phyloP scores from a whole-genome alignment of 106 monocot genomes.

The Amphibolis antarctica region DNA sequence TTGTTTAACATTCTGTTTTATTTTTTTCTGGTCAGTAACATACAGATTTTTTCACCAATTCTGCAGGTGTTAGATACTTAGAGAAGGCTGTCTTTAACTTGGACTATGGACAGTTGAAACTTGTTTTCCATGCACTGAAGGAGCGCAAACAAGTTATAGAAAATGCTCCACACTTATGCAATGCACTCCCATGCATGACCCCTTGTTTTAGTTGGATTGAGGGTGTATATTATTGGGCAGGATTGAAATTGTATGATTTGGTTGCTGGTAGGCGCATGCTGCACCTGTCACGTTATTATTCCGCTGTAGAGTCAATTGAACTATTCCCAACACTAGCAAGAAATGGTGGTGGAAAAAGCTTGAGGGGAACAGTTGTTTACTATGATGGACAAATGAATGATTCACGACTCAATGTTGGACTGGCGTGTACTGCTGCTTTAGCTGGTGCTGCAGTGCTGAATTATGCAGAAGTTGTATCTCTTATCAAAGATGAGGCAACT shows the following conservation, averaged over 20 bases:
- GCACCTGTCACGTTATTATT: conserved; percentile 94
- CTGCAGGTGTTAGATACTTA: conserved; percentile 84
- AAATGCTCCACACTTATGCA: conserved; percentile 89
- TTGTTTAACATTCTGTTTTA: too few relatives aligned
- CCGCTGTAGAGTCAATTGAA: conserved; percentile 69
- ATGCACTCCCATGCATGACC: conserved; percentile 96
- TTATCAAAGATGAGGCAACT: conserved; percentile 64
- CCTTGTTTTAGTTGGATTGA: conserved; percentile 99
- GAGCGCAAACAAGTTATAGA: conserved; percentile 95
- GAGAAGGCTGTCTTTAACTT: conserved; percentile 96
- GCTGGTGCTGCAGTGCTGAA: conserved; percentile 80
- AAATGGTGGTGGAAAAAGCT: conserved; percentile 47
- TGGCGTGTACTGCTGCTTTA: conserved; percentile 88
- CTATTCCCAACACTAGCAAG: conserved; percentile 90
- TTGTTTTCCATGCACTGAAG: conserved; percentile 91
- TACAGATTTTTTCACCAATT: background rate
- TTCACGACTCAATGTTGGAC: conserved; percentile 83
- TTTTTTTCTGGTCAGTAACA: background rate
- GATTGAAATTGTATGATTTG: conserved; percentile 85
- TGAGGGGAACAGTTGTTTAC: conserved; percentile 97
- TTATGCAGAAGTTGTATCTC: conserved; percentile 83
- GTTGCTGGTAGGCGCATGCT: conserved; percentile 84
- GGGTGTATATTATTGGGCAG: conserved; percentile 75
- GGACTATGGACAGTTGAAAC: conserved; percentile 95
- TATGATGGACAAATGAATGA: conserved; percentile 99